Percentiles rank a stretch among this genome's conserved stretches.
Conservation (phyloP, 495 filamentous ascomycete species). For the Daldinia concentrica region DNA sequence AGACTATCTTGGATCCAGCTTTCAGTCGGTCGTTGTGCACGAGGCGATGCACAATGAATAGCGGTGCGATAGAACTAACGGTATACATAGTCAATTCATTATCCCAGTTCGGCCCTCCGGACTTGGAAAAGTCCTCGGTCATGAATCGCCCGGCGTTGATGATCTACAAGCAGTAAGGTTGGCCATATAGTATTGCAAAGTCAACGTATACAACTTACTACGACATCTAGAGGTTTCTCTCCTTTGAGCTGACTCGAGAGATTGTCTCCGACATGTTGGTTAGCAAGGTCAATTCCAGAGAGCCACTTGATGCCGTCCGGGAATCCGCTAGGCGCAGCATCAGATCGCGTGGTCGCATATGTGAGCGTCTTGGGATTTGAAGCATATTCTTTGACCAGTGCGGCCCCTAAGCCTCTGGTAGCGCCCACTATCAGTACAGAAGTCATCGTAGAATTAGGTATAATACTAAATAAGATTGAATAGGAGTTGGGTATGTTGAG, state of each 20-base stretch:
- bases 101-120: slow-evolving; percentile 69
- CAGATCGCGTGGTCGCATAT: slow-evolving; percentile 68
- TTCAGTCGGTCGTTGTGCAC: slow-evolving; percentile 61
- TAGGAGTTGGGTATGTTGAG: not conserved
- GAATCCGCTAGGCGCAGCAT: slow-evolving; percentile 45
- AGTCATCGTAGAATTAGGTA: slow-evolving; percentile 18
- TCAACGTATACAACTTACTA: slow-evolving; percentile 45
- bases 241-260: slow-evolving; percentile 57
- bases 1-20: slow-evolving; percentile 65
- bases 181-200: not conserved
- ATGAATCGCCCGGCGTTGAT: slow-evolving; percentile 76
- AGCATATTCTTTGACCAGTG: slow-evolving; percentile 68
- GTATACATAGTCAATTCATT: slow-evolving; percentile 77
- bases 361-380: slow-evolving; percentile 57
- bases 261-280: slow-evolving; percentile 48
- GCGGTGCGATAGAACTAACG: slow-evolving; percentile 70
- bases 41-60: slow-evolving; percentile 71
- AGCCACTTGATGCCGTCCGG: slow-evolving; percentile 45
- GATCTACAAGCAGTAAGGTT: slow-evolving; percentile 50
- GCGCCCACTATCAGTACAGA: slow-evolving; percentile 69
- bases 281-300: slow-evolving; percentile 54
- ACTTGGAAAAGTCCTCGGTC: slow-evolving; percentile 61
- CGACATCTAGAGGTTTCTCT: slow-evolving; percentile 59
- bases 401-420: slow-evolving; percentile 71
- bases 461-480: not conserved